These are phyloP conservation scores for Gelatoporia subvermispora DNA, from an alignment of 768 basidiomycete species.

Conservation along the genomic window DNA sequence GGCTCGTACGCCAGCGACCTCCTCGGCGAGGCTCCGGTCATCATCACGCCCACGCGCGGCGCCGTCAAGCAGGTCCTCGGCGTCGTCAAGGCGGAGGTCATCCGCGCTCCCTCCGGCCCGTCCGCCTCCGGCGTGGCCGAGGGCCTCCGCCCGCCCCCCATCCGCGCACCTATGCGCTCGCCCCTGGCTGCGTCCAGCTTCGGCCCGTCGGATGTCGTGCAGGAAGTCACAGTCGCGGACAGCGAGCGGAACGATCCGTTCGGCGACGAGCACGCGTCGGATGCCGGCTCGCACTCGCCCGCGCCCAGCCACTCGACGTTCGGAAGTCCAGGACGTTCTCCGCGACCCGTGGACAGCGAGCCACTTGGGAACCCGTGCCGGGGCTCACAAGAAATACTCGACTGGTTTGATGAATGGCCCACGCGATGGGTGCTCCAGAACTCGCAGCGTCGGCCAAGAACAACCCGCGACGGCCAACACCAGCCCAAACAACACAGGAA, in stretches of 20 bases:
- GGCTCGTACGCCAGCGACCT: slow-evolving; percentile 77
- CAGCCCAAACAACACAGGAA: no score
- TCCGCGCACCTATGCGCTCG: slow-evolving; percentile 26
- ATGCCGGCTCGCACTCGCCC: slow-evolving; percentile 26
- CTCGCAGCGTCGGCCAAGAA: no score
- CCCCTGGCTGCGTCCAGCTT: slow-evolving; percentile 70
- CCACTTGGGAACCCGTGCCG: slow-evolving; percentile 36
- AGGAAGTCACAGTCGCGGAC: no score
- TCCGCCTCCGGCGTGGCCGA: slow-evolving; percentile 25
- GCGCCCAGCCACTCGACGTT: slow-evolving; percentile 35
- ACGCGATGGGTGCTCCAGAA: no score
- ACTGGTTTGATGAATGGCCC: no score
- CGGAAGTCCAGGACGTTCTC: slow-evolving; percentile 21
- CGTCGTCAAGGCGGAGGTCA: slow-evolving; percentile 74
- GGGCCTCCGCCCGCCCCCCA: slow-evolving; percentile 33
- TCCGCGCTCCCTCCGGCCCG: slow-evolving; percentile 47
- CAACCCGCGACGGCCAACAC: no score
- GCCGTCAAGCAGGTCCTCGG: slow-evolving; percentile 62
- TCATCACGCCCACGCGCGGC: slow-evolving; percentile 65
- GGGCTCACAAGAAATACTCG: no score
- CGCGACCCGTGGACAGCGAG: slow-evolving; percentile 26
- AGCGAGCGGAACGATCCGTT: slow-evolving; percentile 55
- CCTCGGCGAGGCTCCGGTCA: slow-evolving; percentile 76
- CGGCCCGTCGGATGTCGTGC: slow-evolving; percentile 59
- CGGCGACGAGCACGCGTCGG: slow-evolving; percentile 49